Base-by-base conservation (phyloP, 345 rosid species). In the Erucastrum elatum region DNA sequence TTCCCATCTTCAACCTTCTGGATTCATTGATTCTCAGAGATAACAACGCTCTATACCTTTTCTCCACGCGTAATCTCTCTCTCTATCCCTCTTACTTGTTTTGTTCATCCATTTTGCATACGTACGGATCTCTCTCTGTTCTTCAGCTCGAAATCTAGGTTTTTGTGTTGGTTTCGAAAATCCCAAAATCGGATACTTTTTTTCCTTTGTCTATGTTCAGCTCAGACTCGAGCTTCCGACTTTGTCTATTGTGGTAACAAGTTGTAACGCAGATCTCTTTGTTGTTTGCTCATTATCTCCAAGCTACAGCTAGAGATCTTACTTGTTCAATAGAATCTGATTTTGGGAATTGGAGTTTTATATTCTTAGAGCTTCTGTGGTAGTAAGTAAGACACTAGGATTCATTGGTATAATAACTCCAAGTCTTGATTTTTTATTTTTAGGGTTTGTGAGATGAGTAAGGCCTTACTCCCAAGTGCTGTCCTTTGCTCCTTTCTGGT, bases 151-250 rank as follows among this genome's bases (percentile, higher is more conserved):
- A 9, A 31, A 61, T 53, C 29, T 35, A 21, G 13, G 55, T 4
- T 74, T 46, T 62, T 5, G n/a, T 34, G 13, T 33, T 59, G 2
- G 26, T 31, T 49, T 3, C 1, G 9, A 4, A 12, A 4, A 12
- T 68, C 30, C 71, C 60, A 8, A 68, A 37, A 74, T 74, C 71
- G 70, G 71, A 29, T 69, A 37, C 6, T n/a, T 15, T 9, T 12
- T 12, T 1, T 5, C 4, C 31, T 29, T 46, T 12, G 6, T 12
- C 37, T 60, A 49, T 80, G 21, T 39, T 64, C 17, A 70, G 83
- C 68, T 80, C 64, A 70, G 49, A 1, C 15, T 75, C 17, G 74
- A 75, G 76, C 83, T 75, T 75, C 67, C 72, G 72, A 69, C 64
- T 65, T 69, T 15, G 56, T 58, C 46, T 70, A 2, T 26, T 75